These are phyloP conservation scores for Verticillium klebahnii DNA, from an alignment of 2,329 filamentous ascomycete species.

Conservation along the genomic window DNA sequence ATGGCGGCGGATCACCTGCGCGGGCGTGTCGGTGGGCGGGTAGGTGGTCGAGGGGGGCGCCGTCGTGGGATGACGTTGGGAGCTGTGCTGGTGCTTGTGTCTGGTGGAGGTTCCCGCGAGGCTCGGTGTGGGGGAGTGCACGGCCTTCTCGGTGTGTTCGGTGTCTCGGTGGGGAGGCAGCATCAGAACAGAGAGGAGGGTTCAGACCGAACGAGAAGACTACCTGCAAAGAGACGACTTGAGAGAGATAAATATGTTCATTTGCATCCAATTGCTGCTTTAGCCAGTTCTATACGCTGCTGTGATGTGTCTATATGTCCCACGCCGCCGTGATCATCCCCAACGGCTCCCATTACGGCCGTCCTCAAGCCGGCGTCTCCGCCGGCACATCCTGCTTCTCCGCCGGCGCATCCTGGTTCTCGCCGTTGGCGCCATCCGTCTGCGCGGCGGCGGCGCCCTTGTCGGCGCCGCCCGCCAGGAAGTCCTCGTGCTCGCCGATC, in stretches of 20 bases:
- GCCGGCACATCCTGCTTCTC: too few species aligned
- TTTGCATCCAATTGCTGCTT: background rate
- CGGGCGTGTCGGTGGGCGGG: background rate
- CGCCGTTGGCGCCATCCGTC: background rate
- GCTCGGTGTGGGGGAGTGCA: background rate
- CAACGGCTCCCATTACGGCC: background rate
- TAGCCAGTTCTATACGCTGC: background rate
- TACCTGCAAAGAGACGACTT: background rate
- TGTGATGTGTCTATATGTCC: background rate
- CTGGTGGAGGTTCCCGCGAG: background rate
- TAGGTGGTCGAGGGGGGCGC: background rate
- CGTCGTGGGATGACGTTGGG: background rate
- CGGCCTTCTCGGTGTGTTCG: background rate
- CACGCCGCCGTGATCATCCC: background rate
- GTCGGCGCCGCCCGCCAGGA: conserved; percentile 62
- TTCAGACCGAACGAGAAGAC: background rate
- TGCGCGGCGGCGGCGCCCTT: background rate
- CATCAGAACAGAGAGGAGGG: too few species aligned
- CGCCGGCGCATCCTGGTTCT: background rate
- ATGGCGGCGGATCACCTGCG: conserved; percentile 24
- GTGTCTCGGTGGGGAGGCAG: background rate
- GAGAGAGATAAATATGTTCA: background rate
- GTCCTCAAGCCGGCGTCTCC: too few species aligned
- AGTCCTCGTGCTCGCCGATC: conserved; percentile 83
- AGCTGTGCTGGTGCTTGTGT: background rate